phyloP scores from a whole-genome alignment of 2,329 filamentous ascomycete species.

The Incumbomyces lentus region DNA sequence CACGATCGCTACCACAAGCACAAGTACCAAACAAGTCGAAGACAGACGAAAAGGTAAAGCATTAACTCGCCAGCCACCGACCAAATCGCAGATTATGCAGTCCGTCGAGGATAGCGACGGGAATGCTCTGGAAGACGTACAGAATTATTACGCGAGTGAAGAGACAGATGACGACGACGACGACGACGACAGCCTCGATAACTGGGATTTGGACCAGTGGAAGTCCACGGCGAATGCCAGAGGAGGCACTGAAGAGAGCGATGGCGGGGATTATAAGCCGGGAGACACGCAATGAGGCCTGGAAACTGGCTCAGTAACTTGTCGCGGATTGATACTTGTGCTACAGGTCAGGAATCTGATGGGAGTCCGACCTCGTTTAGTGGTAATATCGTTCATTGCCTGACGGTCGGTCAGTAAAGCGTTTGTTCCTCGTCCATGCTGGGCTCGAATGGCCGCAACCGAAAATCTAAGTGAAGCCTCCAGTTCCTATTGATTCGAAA shows the following conservation, averaged over 20 bases:
- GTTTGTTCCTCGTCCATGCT: no score
- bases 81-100: slow-evolving; percentile 6
- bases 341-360: not conserved
- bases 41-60: not conserved
- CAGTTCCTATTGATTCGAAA: no score
- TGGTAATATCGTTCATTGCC: no score
- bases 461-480: no score
- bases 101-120: not conserved
- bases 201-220: slow-evolving; percentile 8
- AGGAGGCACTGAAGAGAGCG: slow-evolving; percentile 19
- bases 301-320: no score
- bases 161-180: slow-evolving; percentile 6
- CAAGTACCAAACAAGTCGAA: not conserved
- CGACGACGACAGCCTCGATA: slow-evolving; percentile 2
- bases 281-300: not conserved
- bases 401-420: no score
- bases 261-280: slow-evolving; percentile 11
- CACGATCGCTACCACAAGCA: not conserved
- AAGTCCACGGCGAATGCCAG: slow-evolving; percentile 8
- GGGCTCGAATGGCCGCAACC: no score
- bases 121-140: not conserved
- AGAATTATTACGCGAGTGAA: slow-evolving; percentile 1
- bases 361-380: no score
- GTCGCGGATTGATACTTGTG: no score
- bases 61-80: slow-evolving; percentile 1